Conservation (phyloP, 371 early-diverging fungal species). For the Mucor racemosus region DNA sequence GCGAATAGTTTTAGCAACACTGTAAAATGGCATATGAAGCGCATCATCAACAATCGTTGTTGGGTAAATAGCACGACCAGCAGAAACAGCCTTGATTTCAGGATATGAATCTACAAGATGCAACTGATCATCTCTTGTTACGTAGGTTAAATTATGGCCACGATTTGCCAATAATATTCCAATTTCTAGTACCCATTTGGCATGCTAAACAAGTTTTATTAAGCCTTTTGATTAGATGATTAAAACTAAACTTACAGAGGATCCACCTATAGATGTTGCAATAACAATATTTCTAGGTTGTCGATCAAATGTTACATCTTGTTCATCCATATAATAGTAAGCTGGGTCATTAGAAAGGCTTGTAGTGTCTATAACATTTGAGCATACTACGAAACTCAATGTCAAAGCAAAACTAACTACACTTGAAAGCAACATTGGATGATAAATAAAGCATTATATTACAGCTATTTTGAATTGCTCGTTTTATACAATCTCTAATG, state of each 20-base stretch:
- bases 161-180: constrained; percentile 12
- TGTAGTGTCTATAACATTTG: not conserved
- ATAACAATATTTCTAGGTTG: constrained; percentile 15
- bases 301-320: not conserved
- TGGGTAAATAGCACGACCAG: constrained; percentile 13
- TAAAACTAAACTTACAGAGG: constrained; percentile 16
- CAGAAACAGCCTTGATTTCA: constrained; percentile 19
- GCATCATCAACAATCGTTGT: not conserved
- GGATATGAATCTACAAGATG: constrained; percentile 28
- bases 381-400: not conserved
- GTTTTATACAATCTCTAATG: no score
- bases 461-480: not conserved
- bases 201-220: constrained; percentile 3
- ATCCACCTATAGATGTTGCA: constrained; percentile 17
- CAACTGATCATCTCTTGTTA: constrained; percentile 24
- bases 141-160: constrained; percentile 23
- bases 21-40: not conserved
- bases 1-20: constrained; percentile 8
- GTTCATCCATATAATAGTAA: not conserved
- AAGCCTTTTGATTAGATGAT: not conserved
- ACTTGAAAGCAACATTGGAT: not conserved
- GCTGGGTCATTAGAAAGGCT: not conserved
- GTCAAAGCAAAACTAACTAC: not conserved
- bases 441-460: not conserved
- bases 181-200: constrained; percentile 25